Percentiles rank a stretch among this genome's conserved stretches.
Evolutionary conservation across 108 stramenopile genomes (phyloP).

Genomic region (Nannochloropsis salina): DNA sequence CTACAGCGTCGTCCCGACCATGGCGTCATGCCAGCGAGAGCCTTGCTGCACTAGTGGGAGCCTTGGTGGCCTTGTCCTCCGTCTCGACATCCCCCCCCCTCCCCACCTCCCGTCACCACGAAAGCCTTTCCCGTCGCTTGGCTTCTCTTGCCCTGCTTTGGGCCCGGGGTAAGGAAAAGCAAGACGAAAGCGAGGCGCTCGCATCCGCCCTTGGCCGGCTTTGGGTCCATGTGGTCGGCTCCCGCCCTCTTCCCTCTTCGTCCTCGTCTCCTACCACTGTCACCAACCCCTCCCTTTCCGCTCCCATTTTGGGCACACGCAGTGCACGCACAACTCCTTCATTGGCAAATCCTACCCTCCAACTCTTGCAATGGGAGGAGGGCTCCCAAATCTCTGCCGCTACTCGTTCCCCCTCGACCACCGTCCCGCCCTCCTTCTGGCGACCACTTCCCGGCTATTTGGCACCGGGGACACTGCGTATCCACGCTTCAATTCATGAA

Average conservation of each 20-base stretch:
- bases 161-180: not conserved
- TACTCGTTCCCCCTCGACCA: no score
- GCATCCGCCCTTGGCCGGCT: not conserved
- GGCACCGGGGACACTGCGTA: not conserved
- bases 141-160: not conserved
- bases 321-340: no score
- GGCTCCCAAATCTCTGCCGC: no score
- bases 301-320: not conserved
- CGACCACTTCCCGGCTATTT: not conserved
- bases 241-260: not conserved
- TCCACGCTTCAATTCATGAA: not conserved
- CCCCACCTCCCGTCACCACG: not conserved
- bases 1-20: not conserved
- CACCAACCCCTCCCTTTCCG: not conserved
- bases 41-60: not conserved
- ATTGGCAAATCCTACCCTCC: no score
- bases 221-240: not conserved
- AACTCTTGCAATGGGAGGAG: no score
- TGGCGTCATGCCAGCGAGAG: not conserved
- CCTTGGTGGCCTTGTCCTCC: not conserved
- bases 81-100: not conserved
- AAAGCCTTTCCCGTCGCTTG: not conserved
- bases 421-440: no score
- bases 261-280: not conserved
- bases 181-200: not conserved